phyloP scores from a whole-genome alignment of 148 eudicot genomes.

The Persicaria tinctoria region DNA sequence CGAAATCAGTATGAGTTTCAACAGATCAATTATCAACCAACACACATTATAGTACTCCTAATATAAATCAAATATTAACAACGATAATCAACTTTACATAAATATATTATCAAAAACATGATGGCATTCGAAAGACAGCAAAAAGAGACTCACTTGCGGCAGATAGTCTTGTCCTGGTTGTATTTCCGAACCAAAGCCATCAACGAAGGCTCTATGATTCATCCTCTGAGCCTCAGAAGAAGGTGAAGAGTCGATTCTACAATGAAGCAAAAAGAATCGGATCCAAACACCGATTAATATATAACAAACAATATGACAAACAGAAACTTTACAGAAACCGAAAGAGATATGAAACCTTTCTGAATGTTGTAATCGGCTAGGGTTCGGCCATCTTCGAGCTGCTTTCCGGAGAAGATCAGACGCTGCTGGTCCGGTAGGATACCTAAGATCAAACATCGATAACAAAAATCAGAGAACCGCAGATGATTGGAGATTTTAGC shows the following conservation, averaged over 20 bases:
- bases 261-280: not conserved
- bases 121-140: not conserved
- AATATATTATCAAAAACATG: no score
- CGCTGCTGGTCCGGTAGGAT: no score
- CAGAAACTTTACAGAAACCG: not conserved
- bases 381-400: constrained; percentile 32
- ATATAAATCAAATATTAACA: not conserved
- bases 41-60: not conserved
- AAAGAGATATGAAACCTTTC: constrained; percentile 17
- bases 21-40: not conserved
- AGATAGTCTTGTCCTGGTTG: constrained; percentile 33
- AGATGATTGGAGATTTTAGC: no score
- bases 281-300: not conserved
- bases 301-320: not conserved
- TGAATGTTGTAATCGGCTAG: constrained; percentile 39
- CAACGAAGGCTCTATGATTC: constrained; percentile 25
- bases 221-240: constrained; percentile 29
- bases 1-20: not conserved
- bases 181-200: constrained; percentile 36
- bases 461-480: no score
- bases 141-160: constrained; percentile 27
- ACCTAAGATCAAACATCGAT: no score
- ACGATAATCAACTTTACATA: no score
- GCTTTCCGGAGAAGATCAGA: no score
- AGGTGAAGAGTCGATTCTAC: constrained; percentile 32